Evolutionary conservation across 495 filamentous ascomycete genomes (phyloP), one percentile per base, ranked within the genome.

Genomic region (Thermochaetoides thermophila): DNA sequence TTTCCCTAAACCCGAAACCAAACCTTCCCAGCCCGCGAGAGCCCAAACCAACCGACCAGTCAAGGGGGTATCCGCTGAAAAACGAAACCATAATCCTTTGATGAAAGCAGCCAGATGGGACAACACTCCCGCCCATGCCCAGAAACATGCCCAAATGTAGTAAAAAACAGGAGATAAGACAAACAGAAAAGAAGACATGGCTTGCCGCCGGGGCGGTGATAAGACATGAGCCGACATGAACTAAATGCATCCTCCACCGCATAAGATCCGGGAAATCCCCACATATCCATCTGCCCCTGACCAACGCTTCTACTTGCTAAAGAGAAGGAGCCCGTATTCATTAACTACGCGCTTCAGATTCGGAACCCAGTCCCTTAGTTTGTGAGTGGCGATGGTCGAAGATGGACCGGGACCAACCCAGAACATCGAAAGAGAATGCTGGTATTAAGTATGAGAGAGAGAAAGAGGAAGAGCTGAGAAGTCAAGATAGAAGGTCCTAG

Each of bases 91-190:
- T 17, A 36, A 39, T 41, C 29, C 37, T 32, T 32, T n/a, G n/a
- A 10, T 35, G 27, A 35, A 42, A 42, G 37, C 32, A 44, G 37
- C 31, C 48, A 42, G 27, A 46, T 44, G 40, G 37, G 30, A 28
- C 15, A 26, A 39, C 32, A 35, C 33, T n/a, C 28, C 29, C 37
- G 17, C 25, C 27, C 46, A 29, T 40, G 38, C 44, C 43, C 30
- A 33, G 15, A 32, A 13, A 39, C 24, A 16, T 23, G 29, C 23
- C n/a, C 17, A 48, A 35, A 42, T 35, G 39, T 36, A 28, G 39
- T 46, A 35, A 32, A 34, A 20, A 37, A 43, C 37, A 42, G 12
- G 34, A 33, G 23, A 23, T n/a, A 37, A 29, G 25, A 47, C 31
- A 21, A 17, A 32, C n/a, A n/a, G n/a, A n/a, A n/a, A n/a, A n/a